These are phyloP conservation scores for Leptographium radiaticola DNA, from an alignment of 2,329 filamentous ascomycete species.

Conservation along the genomic window DNA sequence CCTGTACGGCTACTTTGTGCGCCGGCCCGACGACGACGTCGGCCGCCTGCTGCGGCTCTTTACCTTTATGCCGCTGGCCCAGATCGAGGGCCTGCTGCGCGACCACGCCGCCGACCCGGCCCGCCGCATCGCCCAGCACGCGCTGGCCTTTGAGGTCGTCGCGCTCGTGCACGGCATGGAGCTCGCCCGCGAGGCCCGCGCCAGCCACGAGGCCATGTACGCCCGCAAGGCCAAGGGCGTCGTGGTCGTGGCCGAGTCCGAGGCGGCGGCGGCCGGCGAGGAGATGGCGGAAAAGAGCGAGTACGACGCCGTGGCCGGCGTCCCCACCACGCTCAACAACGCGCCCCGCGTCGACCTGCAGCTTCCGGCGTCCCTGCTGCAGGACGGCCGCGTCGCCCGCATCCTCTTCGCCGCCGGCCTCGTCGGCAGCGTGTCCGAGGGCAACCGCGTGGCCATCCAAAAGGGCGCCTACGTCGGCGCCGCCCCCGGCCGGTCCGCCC, in stretches of 20 bases:
- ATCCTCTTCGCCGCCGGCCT: conserved; percentile 50
- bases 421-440: conserved; percentile 41
- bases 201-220: conserved; percentile 38
- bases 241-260: neutral
- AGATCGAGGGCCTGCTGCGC: conserved; percentile 56
- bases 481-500: conserved; percentile 20
- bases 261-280: neutral
- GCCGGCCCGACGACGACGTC: conserved; percentile 68
- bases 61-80: conserved; percentile 64
- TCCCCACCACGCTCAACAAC: conserved; percentile 25
- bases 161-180: conserved; percentile 61
- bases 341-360: conserved; percentile 40
- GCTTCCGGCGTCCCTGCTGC: conserved; percentile 44
- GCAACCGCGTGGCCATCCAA: conserved; percentile 39
- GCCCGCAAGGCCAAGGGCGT: conserved; percentile 16
- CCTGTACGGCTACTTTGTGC: conserved; percentile 81
- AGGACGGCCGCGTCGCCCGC: conserved; percentile 39
- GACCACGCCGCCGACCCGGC: conserved; percentile 55
- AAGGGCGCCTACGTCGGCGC: conserved; percentile 50
- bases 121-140: conserved; percentile 68
- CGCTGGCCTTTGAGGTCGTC: conserved; percentile 70
- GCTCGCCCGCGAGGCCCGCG: conserved; percentile 49
- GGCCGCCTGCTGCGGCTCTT: conserved; percentile 76
- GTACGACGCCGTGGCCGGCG: neutral
- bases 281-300: conserved; percentile 1